phyloP scores from a whole-genome alignment of 2,329 filamentous ascomycete species.

The Capronia epimyces region DNA sequence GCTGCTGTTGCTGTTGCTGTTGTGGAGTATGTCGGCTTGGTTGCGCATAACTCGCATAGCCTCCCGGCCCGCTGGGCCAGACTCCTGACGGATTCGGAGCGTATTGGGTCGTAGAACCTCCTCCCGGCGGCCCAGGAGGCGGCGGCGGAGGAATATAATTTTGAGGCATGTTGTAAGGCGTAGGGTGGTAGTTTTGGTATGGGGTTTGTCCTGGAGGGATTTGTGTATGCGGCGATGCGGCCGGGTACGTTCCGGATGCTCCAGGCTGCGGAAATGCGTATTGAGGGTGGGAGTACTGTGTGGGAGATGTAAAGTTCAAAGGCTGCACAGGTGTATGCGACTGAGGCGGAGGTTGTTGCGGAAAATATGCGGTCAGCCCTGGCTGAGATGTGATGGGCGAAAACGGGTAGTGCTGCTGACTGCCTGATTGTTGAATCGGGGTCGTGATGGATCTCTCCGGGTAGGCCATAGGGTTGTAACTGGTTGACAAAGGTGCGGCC shows the following conservation, averaged over 20 bases:
- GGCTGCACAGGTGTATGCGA: slow-evolving; percentile 19
- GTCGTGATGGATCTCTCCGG: slow-evolving; percentile 30
- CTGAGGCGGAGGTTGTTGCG: slow-evolving; percentile 13
- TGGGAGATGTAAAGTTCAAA: slow-evolving; percentile 25
- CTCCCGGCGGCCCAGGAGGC: slow-evolving; percentile 55
- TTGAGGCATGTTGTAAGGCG: slow-evolving; percentile 48
- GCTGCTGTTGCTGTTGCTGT: slow-evolving; percentile 40
- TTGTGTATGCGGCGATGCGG: slow-evolving; percentile 22
- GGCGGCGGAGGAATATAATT: slow-evolving; percentile 64
- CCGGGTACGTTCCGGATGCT: slow-evolving; percentile 31
- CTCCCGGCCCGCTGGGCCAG: slow-evolving; percentile 48
- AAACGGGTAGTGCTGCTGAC: slow-evolving; percentile 17
- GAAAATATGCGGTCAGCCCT: slow-evolving; percentile 12
- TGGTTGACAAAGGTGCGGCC: slow-evolving; percentile 39
- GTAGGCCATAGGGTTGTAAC: slow-evolving; percentile 50
- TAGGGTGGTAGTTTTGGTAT: slow-evolving; percentile 37
- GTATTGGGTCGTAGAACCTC: slow-evolving; percentile 51
- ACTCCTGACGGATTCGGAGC: slow-evolving; percentile 33
- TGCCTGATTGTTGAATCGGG: slow-evolving; percentile 17
- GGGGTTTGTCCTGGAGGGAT: slow-evolving; percentile 32
- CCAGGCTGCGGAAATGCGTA: slow-evolving; percentile 33
- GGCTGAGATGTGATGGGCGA: slow-evolving; percentile 22
- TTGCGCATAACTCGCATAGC: slow-evolving; percentile 46
- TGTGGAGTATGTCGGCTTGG: slow-evolving; percentile 38
- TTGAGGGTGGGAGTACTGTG: slow-evolving; percentile 18